Evolutionary conservation across 129 eudicot species (phyloP).

Genomic region (Smallanthus sonchifolius): DNA sequence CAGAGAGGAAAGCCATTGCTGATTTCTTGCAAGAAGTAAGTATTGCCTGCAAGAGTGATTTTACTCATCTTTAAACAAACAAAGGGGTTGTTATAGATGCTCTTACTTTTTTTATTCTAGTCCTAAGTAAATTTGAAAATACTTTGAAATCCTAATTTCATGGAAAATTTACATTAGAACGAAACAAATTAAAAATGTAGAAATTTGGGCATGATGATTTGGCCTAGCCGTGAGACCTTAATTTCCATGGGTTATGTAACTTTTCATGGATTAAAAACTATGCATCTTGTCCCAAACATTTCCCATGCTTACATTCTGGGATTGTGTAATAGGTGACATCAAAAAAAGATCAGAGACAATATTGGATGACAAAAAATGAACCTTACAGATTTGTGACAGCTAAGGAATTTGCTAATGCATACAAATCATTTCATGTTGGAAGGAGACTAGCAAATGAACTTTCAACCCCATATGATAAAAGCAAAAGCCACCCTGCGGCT

Average conservation of each 20-base stretch:
- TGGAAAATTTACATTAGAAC: too few species aligned
- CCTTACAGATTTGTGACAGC: slow-evolving; percentile 49
- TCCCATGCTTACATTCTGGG: not conserved
- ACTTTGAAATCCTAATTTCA: too few species aligned
- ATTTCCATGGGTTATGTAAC: not conserved
- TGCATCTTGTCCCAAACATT: too few species aligned
- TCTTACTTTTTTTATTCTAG: too few species aligned
- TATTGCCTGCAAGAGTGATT: not conserved
- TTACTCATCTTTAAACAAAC: too few species aligned
- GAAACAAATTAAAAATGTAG: too few species aligned
- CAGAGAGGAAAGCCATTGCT: slow-evolving; percentile 62
- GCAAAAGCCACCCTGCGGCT: slow-evolving; percentile 78
- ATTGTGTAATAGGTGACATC: slow-evolving; percentile 53
- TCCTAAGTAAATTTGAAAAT: too few species aligned
- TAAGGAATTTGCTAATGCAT: slow-evolving; percentile 69
- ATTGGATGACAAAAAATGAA: slow-evolving; percentile 47
- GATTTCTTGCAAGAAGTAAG: slow-evolving; percentile 74
- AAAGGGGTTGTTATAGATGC: too few species aligned
- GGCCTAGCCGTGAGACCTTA: not conserved
- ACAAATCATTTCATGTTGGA: slow-evolving; percentile 73
- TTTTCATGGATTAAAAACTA: not conserved
- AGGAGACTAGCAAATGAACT: slow-evolving; percentile 59
- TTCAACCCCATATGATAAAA: slow-evolving; percentile 59
- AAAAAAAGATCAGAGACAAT: slow-evolving; percentile 68
- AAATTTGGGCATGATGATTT: not conserved